A percentile compares a stretch with the other conserved stretches of the same genome.
phyloP scores from a whole-genome alignment of 805 yeast species.

The Yueomyces sp. region DNA sequence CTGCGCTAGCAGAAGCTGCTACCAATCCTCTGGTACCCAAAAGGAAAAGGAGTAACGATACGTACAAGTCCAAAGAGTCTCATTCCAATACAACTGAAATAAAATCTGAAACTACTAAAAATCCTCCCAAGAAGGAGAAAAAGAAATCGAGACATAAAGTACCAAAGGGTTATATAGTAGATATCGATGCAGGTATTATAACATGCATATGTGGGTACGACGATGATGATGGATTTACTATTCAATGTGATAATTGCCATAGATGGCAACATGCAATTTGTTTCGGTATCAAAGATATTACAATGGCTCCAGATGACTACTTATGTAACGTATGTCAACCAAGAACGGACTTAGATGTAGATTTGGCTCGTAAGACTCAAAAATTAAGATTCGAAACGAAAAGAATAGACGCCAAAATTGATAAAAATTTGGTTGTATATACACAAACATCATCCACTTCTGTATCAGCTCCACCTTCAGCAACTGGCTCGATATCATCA shows the following conservation, averaged over 20 bases:
- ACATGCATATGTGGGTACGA: conserved; percentile 82
- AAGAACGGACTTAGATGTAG: conserved; percentile 29
- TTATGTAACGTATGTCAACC: conserved; percentile 68
- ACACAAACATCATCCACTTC: background rate
- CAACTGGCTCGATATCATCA: background rate
- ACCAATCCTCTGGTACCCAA: conserved; percentile 51
- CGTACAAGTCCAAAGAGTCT: background rate
- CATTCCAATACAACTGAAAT: background rate
- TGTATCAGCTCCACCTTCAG: background rate
- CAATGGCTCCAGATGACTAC: conserved; percentile 74
- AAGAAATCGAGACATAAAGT: background rate
- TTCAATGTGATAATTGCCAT: conserved; percentile 86
- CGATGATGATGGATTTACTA: conserved; percentile 89
- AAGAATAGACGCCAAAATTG: conserved; percentile 1
- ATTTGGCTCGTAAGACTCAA: conserved; percentile 31
- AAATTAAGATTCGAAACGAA: conserved; percentile 1
- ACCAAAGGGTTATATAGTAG: conserved; percentile 40
- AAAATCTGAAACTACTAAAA: background rate
- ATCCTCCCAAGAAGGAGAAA: background rate
- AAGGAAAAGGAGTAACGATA: background rate
- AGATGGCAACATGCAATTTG: conserved; percentile 94
- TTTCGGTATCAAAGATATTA: conserved; percentile 60
- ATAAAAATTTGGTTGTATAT: conserved; percentile 10
- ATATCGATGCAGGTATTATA: conserved; percentile 73
- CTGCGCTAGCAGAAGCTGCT: conserved; percentile 69